Conservation (phyloP, 345 rosid species). For the Brassica incana region DNA sequence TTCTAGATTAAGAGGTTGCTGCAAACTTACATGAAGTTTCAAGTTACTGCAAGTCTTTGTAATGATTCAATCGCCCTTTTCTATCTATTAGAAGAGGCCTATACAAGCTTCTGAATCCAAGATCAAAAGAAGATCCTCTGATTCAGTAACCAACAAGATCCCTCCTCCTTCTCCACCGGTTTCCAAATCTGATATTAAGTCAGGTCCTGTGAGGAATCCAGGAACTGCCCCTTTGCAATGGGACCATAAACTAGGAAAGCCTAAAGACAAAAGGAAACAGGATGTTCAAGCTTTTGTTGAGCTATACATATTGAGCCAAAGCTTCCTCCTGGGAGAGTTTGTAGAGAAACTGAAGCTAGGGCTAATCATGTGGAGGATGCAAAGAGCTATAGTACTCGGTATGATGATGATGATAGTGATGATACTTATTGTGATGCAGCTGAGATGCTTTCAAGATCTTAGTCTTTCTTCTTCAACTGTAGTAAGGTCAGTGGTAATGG, state of each 20-base stretch:
- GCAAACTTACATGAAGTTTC: neutral
- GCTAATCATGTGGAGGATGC: constrained; percentile 14
- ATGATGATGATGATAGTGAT: constrained; percentile 36
- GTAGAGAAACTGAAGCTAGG: constrained; percentile 32
- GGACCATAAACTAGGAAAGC: constrained; percentile 83
- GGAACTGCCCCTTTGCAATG: constrained; percentile 90
- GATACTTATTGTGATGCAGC: constrained; percentile 55
- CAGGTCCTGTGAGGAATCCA: constrained; percentile 78
- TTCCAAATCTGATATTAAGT: constrained; percentile 73
- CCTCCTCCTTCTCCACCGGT: constrained; percentile 53
- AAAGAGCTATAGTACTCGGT: constrained; percentile 25
- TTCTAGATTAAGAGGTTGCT: neutral
- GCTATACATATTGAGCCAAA: constrained; percentile 53
- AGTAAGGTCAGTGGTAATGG: constrained; percentile 51
- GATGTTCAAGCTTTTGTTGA: constrained; percentile 4
- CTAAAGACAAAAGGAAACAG: constrained; percentile 55
- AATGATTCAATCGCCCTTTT: neutral
- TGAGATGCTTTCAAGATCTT: constrained; percentile 56
- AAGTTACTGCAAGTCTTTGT: constrained; percentile 1
- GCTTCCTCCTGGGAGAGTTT: constrained; percentile 78
- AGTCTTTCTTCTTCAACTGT: constrained; percentile 59
- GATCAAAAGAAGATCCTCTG: constrained; percentile 46
- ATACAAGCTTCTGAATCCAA: constrained; percentile 39
- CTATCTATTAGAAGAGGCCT: constrained; percentile 60
- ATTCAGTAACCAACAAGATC: constrained; percentile 23